A percentile compares a stretch with the other conserved stretches of the same genome.
phyloP scores from a whole-genome alignment of 208 protist genomes.

The Wallacemonas collosoma region DNA sequence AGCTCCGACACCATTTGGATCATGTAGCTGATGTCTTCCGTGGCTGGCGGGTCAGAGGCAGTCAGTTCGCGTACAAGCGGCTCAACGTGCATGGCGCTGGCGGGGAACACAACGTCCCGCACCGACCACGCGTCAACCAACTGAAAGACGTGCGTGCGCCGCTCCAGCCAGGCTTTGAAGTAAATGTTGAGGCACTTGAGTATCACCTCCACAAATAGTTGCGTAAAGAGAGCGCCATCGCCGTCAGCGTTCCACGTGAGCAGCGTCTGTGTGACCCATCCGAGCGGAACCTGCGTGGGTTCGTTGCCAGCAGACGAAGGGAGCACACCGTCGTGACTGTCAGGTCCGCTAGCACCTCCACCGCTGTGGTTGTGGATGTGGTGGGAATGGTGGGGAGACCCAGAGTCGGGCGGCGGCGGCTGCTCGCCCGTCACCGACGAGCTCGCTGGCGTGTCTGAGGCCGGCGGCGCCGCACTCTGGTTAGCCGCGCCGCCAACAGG shows the following conservation, averaged over 20 bases:
- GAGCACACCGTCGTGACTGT: background rate
- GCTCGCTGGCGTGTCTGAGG: conserved; percentile 2
- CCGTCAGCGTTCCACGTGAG: conserved; percentile 7
- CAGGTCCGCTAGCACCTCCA: background rate
- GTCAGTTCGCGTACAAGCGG: conserved; percentile 2
- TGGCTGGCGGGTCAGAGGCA: conserved; percentile 7
- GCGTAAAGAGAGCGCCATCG: conserved; percentile 16
- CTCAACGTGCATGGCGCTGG: conserved; percentile 3
- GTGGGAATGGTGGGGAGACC: background rate
- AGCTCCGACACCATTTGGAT: conserved; percentile 33
- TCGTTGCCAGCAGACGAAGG: background rate
- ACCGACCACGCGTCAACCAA: conserved; percentile 18
- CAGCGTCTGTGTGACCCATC: conserved; percentile 11
- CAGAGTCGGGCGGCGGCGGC: background rate
- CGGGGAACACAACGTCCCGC: conserved; percentile 16
- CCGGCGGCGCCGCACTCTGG: background rate
- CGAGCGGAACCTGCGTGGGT: background rate
- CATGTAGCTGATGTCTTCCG: conserved; percentile 14
- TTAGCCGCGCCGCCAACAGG: too few relatives aligned
- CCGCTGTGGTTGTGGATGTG: background rate
- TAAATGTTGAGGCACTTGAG: conserved; percentile 18
- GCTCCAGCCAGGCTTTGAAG: conserved; percentile 28
- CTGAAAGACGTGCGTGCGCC: conserved; percentile 7
- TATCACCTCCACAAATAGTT: conserved; percentile 9
- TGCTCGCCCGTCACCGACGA: background rate